Evolutionary conservation across 2,329 filamentous ascomycete genomes (phyloP), one percentile per base, ranked within the genome.

Genomic region (Leptographium procerum): DNA sequence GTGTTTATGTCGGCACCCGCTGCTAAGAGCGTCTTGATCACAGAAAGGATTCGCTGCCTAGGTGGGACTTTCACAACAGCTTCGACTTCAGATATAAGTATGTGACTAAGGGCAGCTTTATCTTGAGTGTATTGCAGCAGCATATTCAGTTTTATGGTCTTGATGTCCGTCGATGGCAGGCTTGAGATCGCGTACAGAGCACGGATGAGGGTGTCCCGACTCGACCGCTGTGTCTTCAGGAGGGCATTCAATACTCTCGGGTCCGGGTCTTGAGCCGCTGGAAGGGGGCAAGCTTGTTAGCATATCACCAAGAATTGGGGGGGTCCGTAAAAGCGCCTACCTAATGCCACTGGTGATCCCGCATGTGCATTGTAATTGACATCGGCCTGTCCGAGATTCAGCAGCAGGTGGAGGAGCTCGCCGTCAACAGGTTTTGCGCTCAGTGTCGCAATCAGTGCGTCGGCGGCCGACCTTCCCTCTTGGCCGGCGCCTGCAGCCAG

Each of bases 1-100:
- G 73, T 71, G 61, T 84, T 82, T n/a, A 81, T 70, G 52, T 83
- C 76, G 2, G 81, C 81, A 1, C 80, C 79, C 1, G 75, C 71
- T 1, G 73, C 70, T 1, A 85, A 65, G 0, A 84, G 71, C 1
- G 72, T 68, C 57, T 74, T 72, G 36, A 83, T 59, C 1, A 77
- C 73, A 2, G 74, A 69, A 6, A 79, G 66, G 1, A 72, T 72
- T 4, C 75, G 72, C 13, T 72, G 66, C 1, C 70, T 66, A 0
- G 67, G 66, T 0, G 68, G 69, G 3, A 69, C 69, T 57, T 73
- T 68, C 11, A 78, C 66, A 4, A 78, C 64, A 1, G 69, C 71
- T 50, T 77, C 72, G 5, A 83, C 76, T 63, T 84, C 81, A 19
- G 75, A 73, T 13, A 77, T 71, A 1, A 84, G 71, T 2, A 80